phyloP scores from a whole-genome alignment of 768 basidiomycete genomes.

The Mycena chlorophos region DNA sequence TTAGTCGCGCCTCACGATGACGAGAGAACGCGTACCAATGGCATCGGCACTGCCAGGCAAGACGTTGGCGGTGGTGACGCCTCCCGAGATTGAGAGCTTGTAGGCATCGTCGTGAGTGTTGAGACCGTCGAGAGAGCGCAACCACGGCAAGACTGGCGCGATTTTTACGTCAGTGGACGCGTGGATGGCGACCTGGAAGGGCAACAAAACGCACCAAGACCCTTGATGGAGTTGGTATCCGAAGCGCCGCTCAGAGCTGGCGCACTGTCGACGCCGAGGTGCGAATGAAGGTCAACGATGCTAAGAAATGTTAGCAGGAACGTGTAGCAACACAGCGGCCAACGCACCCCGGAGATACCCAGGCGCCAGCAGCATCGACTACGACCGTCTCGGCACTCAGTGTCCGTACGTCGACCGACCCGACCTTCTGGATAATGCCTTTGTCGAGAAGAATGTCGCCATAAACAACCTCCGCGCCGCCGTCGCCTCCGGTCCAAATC shows the following conservation, averaged over 20 bases:
- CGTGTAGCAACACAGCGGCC: conserved; percentile 26
- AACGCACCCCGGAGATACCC: conserved; percentile 68
- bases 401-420: conserved; percentile 42
- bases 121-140: conserved; percentile 64
- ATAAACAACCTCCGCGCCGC: conserved; percentile 54
- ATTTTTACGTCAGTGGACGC: background rate
- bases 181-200: conserved; percentile 27
- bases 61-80: conserved; percentile 64
- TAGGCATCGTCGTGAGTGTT: conserved; percentile 67
- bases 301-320: conserved; percentile 19
- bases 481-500: conserved; percentile 56
- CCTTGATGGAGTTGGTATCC: conserved; percentile 57
- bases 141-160: conserved; percentile 54
- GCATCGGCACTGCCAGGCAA: conserved; percentile 53
- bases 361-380: conserved; percentile 49
- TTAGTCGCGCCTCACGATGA: background rate
- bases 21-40: conserved; percentile 45
- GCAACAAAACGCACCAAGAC: conserved; percentile 40
- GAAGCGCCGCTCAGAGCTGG: conserved; percentile 32
- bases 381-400: conserved; percentile 11
- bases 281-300: conserved; percentile 53
- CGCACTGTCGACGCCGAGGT: conserved; percentile 44
- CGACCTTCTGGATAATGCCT: conserved; percentile 55
- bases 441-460: conserved; percentile 63
- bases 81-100: conserved; percentile 54